Evolutionary conservation across 1,284 basidiomycete genomes (phyloP).

Genomic region (Pulchroboletus neoregius): DNA sequence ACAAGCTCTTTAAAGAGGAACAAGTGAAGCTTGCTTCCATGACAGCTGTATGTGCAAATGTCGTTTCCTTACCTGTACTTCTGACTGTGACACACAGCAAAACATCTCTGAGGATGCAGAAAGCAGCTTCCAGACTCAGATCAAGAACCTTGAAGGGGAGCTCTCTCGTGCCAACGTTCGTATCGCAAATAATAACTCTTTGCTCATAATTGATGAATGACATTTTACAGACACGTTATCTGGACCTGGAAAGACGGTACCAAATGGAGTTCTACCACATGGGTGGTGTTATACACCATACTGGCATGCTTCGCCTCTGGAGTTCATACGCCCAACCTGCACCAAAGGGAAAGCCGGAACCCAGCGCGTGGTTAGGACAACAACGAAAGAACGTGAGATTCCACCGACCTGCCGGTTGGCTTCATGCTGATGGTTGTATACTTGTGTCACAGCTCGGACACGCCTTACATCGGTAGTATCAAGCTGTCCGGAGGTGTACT

Average conservation of each 20-base stretch:
- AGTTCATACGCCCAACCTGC: slow-evolving; percentile 43
- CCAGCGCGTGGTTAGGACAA: slow-evolving; percentile 57
- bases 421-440: slow-evolving; percentile 3
- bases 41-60: slow-evolving; percentile 21
- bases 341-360: slow-evolving; percentile 38
- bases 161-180: slow-evolving; percentile 57
- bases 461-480: slow-evolving; percentile 24
- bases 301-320: slow-evolving; percentile 63
- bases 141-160: slow-evolving; percentile 70
- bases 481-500: neutral
- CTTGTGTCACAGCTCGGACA: slow-evolving; percentile 25
- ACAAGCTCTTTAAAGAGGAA: slow-evolving; percentile 81
- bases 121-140: slow-evolving; percentile 62
- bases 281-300: slow-evolving; percentile 67
- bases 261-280: slow-evolving; percentile 77
- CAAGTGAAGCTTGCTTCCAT: slow-evolving; percentile 46
- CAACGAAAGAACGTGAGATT: slow-evolving; percentile 51
- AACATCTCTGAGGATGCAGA: slow-evolving; percentile 70
- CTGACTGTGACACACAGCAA: slow-evolving; percentile 32
- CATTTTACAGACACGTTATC: slow-evolving; percentile 44
- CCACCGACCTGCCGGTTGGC: neutral
- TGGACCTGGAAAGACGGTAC: slow-evolving; percentile 60
- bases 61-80: neutral
- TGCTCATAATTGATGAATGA: neutral
- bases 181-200: neutral